Evolutionary conservation across 768 basidiomycete species (phyloP).

Genomic region (button mushroom (Agaricus bisporus)): DNA sequence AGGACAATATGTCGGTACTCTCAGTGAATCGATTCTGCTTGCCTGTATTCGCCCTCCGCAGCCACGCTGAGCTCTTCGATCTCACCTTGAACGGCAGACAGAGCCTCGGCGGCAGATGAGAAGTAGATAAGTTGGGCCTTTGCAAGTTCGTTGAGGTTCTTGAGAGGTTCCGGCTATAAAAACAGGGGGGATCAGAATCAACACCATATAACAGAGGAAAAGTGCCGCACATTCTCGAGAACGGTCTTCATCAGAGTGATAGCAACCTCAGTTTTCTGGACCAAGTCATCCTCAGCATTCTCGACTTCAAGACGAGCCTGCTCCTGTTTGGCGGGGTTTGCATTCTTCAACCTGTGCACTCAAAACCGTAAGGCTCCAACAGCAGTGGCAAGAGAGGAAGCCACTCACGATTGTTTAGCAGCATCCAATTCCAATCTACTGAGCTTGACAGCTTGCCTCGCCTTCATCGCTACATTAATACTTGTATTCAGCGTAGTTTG

Average conservation of each 20-base stretch:
- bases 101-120: conserved; percentile 70
- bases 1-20: background rate
- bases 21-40: background rate
- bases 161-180: conserved; percentile 85
- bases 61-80: conserved; percentile 91
- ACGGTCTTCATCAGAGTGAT: conserved; percentile 98
- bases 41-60: conserved; percentile 95
- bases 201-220: conserved; percentile 5
- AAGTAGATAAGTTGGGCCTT: conserved; percentile 87
- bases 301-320: conserved; percentile 89
- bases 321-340: conserved; percentile 74
- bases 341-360: conserved; percentile 64
- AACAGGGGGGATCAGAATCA: conserved; percentile 5
- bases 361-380: background rate
- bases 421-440: conserved; percentile 87
- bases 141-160: conserved; percentile 86
- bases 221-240: conserved; percentile 81
- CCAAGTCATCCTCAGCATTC: conserved; percentile 93
- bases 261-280: conserved; percentile 96
- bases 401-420: conserved; percentile 76
- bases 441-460: conserved; percentile 72
- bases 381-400: background rate
- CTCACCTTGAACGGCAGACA: conserved; percentile 81
- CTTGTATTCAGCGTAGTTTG: conserved; percentile 79
- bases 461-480: conserved; percentile 89